A percentile compares a stretch with the other conserved stretches of the same genome.
phyloP scores from a whole-genome alignment of 805 yeast species.

The Lipomyces yamadae region DNA sequence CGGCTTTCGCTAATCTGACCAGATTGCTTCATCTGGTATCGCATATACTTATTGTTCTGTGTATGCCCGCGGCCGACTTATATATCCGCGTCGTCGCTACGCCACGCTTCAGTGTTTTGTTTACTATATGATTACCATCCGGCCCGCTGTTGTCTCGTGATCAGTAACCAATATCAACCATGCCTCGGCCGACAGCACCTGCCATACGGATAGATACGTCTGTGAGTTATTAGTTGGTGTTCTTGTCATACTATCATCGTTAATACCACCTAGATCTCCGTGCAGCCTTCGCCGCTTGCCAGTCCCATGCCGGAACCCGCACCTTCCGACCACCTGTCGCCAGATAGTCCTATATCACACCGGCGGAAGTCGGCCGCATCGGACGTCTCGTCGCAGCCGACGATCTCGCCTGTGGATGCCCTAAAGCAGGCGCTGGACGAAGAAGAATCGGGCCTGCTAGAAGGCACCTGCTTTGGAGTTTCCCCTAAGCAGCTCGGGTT shows the following conservation, averaged over 20 bases:
- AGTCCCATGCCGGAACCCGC: not conserved
- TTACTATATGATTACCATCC: not conserved
- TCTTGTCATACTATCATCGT: not conserved
- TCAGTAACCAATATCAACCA: not conserved
- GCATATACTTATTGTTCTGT: not conserved
- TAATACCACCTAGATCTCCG: conserved; percentile 5
- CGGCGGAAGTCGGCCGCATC: conserved; percentile 10
- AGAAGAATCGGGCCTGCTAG: conserved; percentile 21
- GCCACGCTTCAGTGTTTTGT: not conserved
- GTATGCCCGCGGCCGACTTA: not conserved
- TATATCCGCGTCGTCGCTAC: not conserved
- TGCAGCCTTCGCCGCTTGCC: conserved; percentile 5
- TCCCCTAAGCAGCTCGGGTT: conserved; percentile 37
- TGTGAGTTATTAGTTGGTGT: conserved; percentile 6
- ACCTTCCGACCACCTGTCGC: not conserved
- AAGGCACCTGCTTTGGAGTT: conserved; percentile 33
- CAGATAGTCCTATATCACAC: not conserved
- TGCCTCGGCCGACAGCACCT: conserved; percentile 28
- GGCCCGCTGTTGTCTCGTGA: not conserved
- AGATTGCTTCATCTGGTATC: not conserved
- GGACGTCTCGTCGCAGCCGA: conserved; percentile 25
- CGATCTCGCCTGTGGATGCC: conserved; percentile 27
- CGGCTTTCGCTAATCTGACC: not conserved
- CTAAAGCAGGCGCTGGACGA: conserved; percentile 25
- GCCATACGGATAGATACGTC: conserved; percentile 34